Base-by-base conservation (phyloP, 1,139 yeast genomes). In the Lodderomyces pseudojiufengensis region DNA sequence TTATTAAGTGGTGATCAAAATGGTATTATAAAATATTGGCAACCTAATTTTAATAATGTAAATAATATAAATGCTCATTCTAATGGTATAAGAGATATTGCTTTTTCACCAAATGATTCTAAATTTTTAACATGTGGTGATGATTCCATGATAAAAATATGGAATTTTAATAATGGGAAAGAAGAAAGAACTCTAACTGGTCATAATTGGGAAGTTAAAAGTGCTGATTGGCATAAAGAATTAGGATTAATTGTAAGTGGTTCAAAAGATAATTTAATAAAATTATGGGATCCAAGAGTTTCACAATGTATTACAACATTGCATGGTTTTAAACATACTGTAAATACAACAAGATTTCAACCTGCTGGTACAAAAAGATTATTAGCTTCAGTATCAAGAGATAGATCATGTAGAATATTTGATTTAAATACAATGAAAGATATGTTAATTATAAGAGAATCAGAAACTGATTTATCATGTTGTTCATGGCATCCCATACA, bases 131-230 rank as follows among this genome's bases (percentile, higher is more conserved):
- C 95, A 1, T 86, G 95, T 45, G 84, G 95, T 14, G 98, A 92
- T 60, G 98, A 92, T 56, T 84, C 90, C 29, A 73, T 84, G 5
- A 63, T 92, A 41, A 92, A 92, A 54, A 80, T 92, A 31, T 92
- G 97, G 97, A 87, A 90, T 57, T 92, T 92, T 59, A 84, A 85
- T 55, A 86, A 84, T 46, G 96, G 95, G 33, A 69, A 77, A 40
- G 95, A 87, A 50, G 99, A 92, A 54, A 62, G 87, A 31, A 71
- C 78, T 1, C 68, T 92, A 35, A 74, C 80, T 20, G 98, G 97
- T 1, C 99, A 92, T 61, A 96, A 94, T 54, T 92, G 99, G 99
- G 99, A 92, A 61, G 97, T 92, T 23, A 92, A 92, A 56, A 79
- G 92, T 41, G 88, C 95, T 36, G 97, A 92, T 57, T 92, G 99